These are phyloP conservation scores for Pichia sporocuriosa DNA, from an alignment of 805 yeast species.

Conservation along the genomic window DNA sequence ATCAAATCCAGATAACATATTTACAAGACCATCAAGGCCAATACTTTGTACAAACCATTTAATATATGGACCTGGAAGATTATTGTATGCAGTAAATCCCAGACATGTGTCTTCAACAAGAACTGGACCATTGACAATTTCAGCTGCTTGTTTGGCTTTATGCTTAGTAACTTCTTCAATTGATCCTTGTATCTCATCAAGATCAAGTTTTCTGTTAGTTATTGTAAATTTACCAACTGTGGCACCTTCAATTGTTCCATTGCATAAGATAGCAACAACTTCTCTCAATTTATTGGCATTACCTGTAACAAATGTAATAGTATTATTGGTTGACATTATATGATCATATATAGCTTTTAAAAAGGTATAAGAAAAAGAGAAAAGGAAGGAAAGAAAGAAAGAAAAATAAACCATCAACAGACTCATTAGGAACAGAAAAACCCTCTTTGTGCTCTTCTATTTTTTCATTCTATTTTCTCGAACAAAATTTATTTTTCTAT, in stretches of 20 bases:
- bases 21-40: slow-evolving; percentile 72
- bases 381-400: no score
- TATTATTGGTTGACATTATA: no score
- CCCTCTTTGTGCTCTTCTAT: no score
- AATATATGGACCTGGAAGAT: slow-evolving; percentile 82
- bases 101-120: slow-evolving; percentile 94
- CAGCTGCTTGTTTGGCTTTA: slow-evolving; percentile 73
- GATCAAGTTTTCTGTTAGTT: slow-evolving; percentile 61
- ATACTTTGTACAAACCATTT: slow-evolving; percentile 83
- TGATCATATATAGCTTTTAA: no score
- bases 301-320: slow-evolving; percentile 50
- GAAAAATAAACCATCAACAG: no score
- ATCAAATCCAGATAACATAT: slow-evolving; percentile 73
- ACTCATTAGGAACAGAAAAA: no score
- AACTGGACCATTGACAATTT: slow-evolving; percentile 63
- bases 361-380: no score
- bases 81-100: slow-evolving; percentile 69
- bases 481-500: no score
- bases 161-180: slow-evolving; percentile 73
- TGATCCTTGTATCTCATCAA: slow-evolving; percentile 88
- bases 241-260: slow-evolving; percentile 24
- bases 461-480: no score
- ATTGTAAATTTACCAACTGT: slow-evolving; percentile 46
- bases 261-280: slow-evolving; percentile 66
- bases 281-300: slow-evolving; percentile 83